Evolutionary conservation across 768 basidiomycete genomes (phyloP).

Genomic region (Jaapia argillacea): DNA sequence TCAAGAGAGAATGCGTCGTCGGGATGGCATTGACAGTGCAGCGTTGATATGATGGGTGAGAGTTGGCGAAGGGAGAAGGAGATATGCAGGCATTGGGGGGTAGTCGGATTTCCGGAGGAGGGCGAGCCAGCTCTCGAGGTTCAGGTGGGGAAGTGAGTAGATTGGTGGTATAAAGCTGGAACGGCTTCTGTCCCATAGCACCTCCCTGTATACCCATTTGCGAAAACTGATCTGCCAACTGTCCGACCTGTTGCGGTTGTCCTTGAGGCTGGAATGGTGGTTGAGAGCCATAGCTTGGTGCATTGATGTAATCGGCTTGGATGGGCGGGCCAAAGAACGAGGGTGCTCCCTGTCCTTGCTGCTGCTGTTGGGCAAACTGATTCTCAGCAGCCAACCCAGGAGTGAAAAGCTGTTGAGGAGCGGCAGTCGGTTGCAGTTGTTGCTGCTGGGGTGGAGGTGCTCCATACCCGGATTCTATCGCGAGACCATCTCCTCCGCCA

Average conservation of each 20-base stretch:
- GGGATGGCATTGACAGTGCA: constrained; percentile 90
- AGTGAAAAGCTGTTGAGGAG: constrained; percentile 62
- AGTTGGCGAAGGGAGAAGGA: constrained; percentile 68
- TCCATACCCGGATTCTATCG: constrained; percentile 36
- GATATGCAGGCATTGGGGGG: constrained; percentile 80
- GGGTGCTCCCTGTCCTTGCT: constrained; percentile 30
- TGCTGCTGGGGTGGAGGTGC: constrained; percentile 25
- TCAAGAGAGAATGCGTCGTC: constrained; percentile 76
- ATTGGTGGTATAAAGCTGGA: constrained; percentile 80
- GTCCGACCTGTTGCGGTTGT: no score
- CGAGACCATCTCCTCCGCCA: constrained; percentile 31
- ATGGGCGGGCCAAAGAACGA: constrained; percentile 37
- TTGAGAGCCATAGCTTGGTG: constrained; percentile 33
- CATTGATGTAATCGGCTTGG: constrained; percentile 34
- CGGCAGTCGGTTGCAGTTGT: constrained; percentile 27
- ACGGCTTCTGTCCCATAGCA: constrained; percentile 51
- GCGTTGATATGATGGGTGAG: constrained; percentile 87
- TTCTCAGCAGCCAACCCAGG: constrained; percentile 70
- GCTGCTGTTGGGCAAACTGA: constrained; percentile 59
- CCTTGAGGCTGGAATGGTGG: constrained; percentile 25
- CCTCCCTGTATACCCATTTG: constrained; percentile 66
- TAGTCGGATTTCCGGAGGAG: constrained; percentile 84
- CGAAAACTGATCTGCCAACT: constrained; percentile 75
- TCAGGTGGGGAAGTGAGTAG: constrained; percentile 90
- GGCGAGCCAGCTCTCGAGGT: constrained; percentile 68